phyloP scores from a whole-genome alignment of 345 rosid species.

The Populus davidiana region DNA sequence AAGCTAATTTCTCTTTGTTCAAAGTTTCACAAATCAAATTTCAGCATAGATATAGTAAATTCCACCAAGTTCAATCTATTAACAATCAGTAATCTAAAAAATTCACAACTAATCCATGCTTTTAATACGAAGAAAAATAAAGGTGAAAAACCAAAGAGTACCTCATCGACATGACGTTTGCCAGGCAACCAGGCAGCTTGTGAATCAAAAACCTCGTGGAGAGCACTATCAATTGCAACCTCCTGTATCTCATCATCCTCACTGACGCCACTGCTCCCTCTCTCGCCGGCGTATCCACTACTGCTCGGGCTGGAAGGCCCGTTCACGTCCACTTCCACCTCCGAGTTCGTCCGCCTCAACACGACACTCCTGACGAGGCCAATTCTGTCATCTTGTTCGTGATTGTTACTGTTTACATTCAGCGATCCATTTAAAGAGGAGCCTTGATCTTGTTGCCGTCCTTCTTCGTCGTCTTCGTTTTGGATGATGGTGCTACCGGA shows the following conservation, averaged over 20 bases:
- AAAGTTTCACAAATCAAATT: not conserved
- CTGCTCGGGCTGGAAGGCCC: constrained; percentile 74
- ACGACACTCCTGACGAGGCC: constrained; percentile 20
- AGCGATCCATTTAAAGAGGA: constrained; percentile 7
- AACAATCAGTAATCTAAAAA: not conserved
- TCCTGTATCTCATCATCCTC: constrained; percentile 66
- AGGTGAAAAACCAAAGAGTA: constrained; percentile 10
- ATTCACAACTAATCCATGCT: not conserved
- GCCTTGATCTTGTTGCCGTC: constrained; percentile 2
- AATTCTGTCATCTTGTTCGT: not conserved
- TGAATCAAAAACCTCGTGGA: constrained; percentile 37
- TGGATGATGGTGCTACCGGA: not conserved
- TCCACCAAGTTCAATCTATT: not conserved
- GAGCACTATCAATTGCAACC: constrained; percentile 32
- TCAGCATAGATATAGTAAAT: not conserved
- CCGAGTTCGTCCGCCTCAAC: constrained; percentile 45
- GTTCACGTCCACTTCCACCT: constrained; percentile 57
- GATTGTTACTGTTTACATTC: not conserved
- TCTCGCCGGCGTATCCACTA: constrained; percentile 91
- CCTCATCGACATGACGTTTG: constrained; percentile 89
- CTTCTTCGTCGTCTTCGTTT: not conserved
- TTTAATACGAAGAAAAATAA: not conserved
- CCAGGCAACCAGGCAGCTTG: constrained; percentile 66
- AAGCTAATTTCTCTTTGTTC: not conserved
- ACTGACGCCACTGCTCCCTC: constrained; percentile 71